Evolutionary conservation across 371 early-diverging fungal genomes (phyloP).

Genomic region (Rhizopus microsporus): DNA sequence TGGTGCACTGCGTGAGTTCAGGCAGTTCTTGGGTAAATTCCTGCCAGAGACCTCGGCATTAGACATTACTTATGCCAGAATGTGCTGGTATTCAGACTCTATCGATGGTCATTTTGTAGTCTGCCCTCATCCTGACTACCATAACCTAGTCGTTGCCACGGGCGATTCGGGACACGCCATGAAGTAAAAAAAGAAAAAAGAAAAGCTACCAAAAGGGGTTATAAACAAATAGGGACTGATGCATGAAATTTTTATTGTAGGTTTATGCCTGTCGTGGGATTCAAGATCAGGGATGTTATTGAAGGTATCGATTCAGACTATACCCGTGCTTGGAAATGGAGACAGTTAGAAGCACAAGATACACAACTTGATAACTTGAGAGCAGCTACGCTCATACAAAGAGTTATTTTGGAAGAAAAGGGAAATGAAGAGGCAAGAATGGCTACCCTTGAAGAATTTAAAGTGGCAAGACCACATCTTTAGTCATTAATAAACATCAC

Average conservation of each 20-base stretch:
- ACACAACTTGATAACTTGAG: conserved; percentile 26
- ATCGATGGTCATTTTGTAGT: conserved; percentile 50
- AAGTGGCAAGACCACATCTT: conserved; percentile 1
- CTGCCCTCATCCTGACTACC: conserved; percentile 41
- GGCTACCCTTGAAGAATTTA: conserved; percentile 19
- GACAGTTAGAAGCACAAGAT: conserved; percentile 22
- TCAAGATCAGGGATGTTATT: conserved; percentile 34
- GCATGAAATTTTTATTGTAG: conserved; percentile 7
- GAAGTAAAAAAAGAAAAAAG: conserved; percentile 37
- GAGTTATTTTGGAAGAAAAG: conserved; percentile 17
- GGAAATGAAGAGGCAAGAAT: conserved; percentile 22
- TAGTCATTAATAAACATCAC: not conserved
- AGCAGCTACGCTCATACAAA: conserved; percentile 19
- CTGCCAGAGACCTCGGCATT: conserved; percentile 33
- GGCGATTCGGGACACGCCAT: conserved; percentile 57
- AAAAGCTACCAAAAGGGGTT: not conserved
- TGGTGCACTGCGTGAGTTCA: conserved; percentile 31
- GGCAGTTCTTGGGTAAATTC: conserved; percentile 36
- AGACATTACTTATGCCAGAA: conserved; percentile 33
- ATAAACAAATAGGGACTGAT: not conserved
- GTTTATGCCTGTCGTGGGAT: conserved; percentile 36
- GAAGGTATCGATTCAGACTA: conserved; percentile 32
- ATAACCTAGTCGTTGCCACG: conserved; percentile 43
- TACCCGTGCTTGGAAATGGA: conserved; percentile 31
- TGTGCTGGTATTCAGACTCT: conserved; percentile 51